Conservation (phyloP, 2,329 filamentous ascomycete genomes). For the Penicillium sp. region DNA sequence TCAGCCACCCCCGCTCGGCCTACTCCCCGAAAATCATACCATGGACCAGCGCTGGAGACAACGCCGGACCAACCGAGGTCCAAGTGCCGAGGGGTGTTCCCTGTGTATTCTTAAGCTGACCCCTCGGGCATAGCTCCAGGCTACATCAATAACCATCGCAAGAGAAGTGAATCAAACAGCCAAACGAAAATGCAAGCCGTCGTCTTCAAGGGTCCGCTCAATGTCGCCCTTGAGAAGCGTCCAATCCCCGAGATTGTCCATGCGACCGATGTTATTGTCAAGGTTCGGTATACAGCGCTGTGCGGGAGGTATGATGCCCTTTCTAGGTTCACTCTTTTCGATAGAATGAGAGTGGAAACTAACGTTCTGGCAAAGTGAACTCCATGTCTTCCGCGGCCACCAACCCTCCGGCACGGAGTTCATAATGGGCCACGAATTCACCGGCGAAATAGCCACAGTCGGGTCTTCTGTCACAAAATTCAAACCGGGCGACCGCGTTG, state of each 20-base stretch:
- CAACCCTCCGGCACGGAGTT: conserved; percentile 69
- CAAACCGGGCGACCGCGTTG: conserved; percentile 74
- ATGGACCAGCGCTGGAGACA: not conserved
- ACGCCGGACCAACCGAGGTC: conserved; percentile 7
- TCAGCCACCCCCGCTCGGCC: conserved; percentile 1
- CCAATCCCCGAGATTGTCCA: conserved; percentile 75
- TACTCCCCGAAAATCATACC: not conserved
- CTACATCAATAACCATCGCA: not conserved
- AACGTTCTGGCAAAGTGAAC: conserved; percentile 56
- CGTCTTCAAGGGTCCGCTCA: conserved; percentile 77
- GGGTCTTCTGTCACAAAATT: conserved; percentile 64
- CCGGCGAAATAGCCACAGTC: conserved; percentile 70
- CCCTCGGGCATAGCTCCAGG: not conserved
- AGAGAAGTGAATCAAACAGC: not conserved
- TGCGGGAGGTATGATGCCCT: conserved; percentile 73
- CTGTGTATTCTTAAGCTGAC: not conserved
- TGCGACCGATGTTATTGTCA: conserved; percentile 76
- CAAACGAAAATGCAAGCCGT: conserved; percentile 77
- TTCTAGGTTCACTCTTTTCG: too few species aligned
- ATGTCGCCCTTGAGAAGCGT: conserved; percentile 76
- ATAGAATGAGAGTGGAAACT: not conserved
- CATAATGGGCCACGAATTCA: conserved; percentile 80
- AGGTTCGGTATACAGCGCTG: conserved; percentile 78
- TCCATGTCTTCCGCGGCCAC: conserved; percentile 84
- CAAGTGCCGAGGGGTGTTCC: not conserved